Evolutionary conservation across 441 rosid genomes (phyloP).

Genomic region (Brassica hybrid): DNA sequence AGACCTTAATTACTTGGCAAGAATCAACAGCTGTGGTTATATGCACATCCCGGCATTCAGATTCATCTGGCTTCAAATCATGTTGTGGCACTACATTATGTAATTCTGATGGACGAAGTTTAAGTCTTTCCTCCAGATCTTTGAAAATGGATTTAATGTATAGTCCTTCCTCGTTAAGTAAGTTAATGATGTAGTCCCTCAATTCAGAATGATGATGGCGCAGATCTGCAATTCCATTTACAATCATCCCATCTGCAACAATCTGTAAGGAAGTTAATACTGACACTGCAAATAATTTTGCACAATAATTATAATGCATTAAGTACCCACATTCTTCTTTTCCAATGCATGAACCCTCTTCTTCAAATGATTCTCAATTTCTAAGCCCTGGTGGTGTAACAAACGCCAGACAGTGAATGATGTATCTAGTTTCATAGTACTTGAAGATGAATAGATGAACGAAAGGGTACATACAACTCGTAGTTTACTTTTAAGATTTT

Average conservation of each 20-base stretch:
- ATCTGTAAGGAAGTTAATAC: slow-evolving; percentile 58
- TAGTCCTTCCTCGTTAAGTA: slow-evolving; percentile 70
- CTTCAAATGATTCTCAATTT: slow-evolving; percentile 94
- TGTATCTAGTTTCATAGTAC: background rate
- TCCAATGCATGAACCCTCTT: slow-evolving; percentile 74
- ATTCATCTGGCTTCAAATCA: slow-evolving; percentile 53
- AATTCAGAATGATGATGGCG: slow-evolving; percentile 66
- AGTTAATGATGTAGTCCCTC: slow-evolving; percentile 55
- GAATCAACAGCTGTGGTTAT: slow-evolving; percentile 50
- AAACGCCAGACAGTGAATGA: slow-evolving; percentile 33
- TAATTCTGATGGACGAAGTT: slow-evolving; percentile 43
- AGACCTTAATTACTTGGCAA: slow-evolving; percentile 52
- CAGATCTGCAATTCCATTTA: slow-evolving; percentile 56
- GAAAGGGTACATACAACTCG: slow-evolving; percentile 63
- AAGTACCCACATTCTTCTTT: slow-evolving; percentile 73
- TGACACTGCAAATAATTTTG: slow-evolving; percentile 20
- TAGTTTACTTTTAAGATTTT: slow-evolving; percentile 77
- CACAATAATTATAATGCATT: slow-evolving; percentile 14
- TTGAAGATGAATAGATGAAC: slow-evolving; percentile 22
- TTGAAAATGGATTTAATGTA: slow-evolving; percentile 52
- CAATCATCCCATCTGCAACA: slow-evolving; percentile 56
- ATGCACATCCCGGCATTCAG: slow-evolving; percentile 70
- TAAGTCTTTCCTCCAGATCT: slow-evolving; percentile 58
- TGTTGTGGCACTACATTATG: slow-evolving; percentile 42
- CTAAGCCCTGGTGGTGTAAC: slow-evolving; percentile 73